phyloP scores from a whole-genome alignment of 1,139 yeast species.

The Kodamaea suecica region DNA sequence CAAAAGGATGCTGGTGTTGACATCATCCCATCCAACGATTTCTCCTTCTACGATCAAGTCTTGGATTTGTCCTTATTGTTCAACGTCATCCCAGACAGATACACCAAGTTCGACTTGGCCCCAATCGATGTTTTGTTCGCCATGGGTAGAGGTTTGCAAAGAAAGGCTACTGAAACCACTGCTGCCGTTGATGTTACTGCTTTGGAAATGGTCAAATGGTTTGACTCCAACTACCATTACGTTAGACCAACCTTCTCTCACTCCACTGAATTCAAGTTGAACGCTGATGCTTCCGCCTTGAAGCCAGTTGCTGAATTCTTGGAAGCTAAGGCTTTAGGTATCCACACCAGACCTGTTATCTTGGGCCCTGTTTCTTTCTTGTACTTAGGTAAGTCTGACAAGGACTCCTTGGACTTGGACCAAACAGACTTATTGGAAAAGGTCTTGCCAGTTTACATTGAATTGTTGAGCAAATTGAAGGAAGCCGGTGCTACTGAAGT shows the following conservation, averaged over 20 bases:
- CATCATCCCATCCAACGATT: conserved; percentile 94
- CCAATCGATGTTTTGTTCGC: conserved; percentile 94
- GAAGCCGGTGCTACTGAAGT: conserved; percentile 94
- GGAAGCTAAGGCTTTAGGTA: conserved; percentile 95
- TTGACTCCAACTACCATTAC: conserved; percentile 98
- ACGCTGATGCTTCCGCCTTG: conserved; percentile 55
- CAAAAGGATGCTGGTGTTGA: conserved; percentile 98
- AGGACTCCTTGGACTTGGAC: conserved; percentile 92
- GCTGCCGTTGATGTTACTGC: conserved; percentile 98
- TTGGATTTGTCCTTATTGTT: conserved; percentile 88
- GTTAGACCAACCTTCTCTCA: conserved; percentile 98
- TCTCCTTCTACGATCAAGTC: conserved; percentile 97
- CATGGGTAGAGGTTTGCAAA: conserved; percentile 99
- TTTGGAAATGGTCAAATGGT: conserved; percentile 99
- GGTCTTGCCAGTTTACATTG: conserved; percentile 88
- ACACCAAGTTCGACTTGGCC: conserved; percentile 85
- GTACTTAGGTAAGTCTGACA: conserved; percentile 95
- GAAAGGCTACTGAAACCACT: conserved; percentile 83
- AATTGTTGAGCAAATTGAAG: conserved; percentile 80
- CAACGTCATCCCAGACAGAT: conserved; percentile 96
- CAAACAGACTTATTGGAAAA: conserved; percentile 87
- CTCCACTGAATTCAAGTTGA: conserved; percentile 92
- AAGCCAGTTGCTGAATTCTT: conserved; percentile 97
- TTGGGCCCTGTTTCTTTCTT: conserved; percentile 96
- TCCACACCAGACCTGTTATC: conserved; percentile 95